These are phyloP conservation scores for Tolypocladium cylindrosporum DNA, from an alignment of 2,329 filamentous ascomycete genomes.

Conservation along the genomic window DNA sequence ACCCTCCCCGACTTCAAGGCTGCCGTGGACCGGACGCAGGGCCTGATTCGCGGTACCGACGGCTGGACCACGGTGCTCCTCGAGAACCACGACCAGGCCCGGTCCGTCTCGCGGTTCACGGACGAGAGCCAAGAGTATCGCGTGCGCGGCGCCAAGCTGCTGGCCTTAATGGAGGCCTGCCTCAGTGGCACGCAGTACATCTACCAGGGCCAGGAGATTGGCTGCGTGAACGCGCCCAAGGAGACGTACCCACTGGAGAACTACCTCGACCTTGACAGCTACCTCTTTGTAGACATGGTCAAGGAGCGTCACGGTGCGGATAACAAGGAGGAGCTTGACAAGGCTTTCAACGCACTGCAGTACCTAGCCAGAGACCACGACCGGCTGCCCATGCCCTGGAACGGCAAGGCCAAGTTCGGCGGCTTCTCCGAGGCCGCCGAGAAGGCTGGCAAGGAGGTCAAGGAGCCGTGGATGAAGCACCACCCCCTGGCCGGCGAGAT, in stretches of 20 bases:
- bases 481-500: conserved; percentile 25
- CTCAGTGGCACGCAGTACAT: conserved; percentile 53
- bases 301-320: conserved; percentile 15
- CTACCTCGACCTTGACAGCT: conserved; percentile 37
- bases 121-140: conserved; percentile 38
- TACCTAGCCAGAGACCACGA: conserved; percentile 47
- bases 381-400: conserved; percentile 60
- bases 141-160: conserved; percentile 43
- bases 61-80: conserved; percentile 56
- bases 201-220: conserved; percentile 60
- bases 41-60: conserved; percentile 40
- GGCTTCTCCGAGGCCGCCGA: conserved; percentile 27
- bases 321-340: conserved; percentile 24
- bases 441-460: conserved; percentile 12
- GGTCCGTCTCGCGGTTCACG: conserved; percentile 45
- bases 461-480: conserved; percentile 23
- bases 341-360: conserved; percentile 19
- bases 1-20: conserved; percentile 37
- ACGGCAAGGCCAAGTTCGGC: conserved; percentile 20
- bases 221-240: conserved; percentile 49
- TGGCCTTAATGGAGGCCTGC: conserved; percentile 42
- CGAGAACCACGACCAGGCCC: conserved; percentile 56
- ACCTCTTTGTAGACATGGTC: conserved; percentile 25
- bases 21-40: conserved; percentile 38
- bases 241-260: conserved; percentile 50